Evolutionary conservation across 768 basidiomycete genomes (phyloP).

Genomic region (Xerocomellus dryophilus): DNA sequence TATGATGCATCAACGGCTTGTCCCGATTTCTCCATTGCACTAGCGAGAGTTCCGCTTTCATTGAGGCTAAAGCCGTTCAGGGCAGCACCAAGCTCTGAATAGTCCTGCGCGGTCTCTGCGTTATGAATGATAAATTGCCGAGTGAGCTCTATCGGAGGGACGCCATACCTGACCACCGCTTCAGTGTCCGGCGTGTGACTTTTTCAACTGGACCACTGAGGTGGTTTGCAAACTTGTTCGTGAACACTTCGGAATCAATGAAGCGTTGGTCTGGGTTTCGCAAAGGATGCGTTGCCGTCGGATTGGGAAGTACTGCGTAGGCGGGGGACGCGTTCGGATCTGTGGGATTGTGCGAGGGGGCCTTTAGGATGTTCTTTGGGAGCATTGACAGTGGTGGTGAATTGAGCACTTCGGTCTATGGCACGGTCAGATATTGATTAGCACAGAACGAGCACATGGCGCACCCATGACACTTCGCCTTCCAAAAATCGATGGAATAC

Average conservation of each 20-base stretch:
- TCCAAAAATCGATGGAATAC: conserved; percentile 96
- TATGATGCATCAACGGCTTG: conserved; percentile 95
- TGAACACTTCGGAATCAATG: conserved; percentile 93
- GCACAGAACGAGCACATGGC: conserved; percentile 21
- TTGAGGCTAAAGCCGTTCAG: conserved; percentile 93
- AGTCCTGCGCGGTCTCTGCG: conserved; percentile 78
- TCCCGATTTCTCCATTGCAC: conserved; percentile 92
- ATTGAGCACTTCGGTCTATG: conserved; percentile 84
- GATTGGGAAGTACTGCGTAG: conserved; percentile 84
- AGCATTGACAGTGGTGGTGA: conserved; percentile 87
- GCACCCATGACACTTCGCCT: conserved; percentile 93
- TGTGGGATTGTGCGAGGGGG: conserved; percentile 92
- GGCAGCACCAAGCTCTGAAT: conserved; percentile 86
- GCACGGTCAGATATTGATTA: conserved; percentile 5
- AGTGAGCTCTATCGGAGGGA: conserved; percentile 1
- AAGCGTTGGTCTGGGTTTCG: conserved; percentile 93
- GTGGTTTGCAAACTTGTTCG: conserved; percentile 92
- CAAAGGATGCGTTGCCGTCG: conserved; percentile 85
- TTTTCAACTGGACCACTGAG: conserved; percentile 93
- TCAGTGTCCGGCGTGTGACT: conserved; percentile 86
- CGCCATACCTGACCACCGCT: conserved; percentile 86
- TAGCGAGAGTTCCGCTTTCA: conserved; percentile 68
- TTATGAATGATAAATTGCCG: conserved; percentile 2
- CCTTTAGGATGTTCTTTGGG: conserved; percentile 94
- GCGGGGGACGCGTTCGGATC: conserved; percentile 69